These are phyloP conservation scores for Amaranthus hypochondriacus DNA, from an alignment of 148 eudicot genomes.

Conservation along the genomic window DNA sequence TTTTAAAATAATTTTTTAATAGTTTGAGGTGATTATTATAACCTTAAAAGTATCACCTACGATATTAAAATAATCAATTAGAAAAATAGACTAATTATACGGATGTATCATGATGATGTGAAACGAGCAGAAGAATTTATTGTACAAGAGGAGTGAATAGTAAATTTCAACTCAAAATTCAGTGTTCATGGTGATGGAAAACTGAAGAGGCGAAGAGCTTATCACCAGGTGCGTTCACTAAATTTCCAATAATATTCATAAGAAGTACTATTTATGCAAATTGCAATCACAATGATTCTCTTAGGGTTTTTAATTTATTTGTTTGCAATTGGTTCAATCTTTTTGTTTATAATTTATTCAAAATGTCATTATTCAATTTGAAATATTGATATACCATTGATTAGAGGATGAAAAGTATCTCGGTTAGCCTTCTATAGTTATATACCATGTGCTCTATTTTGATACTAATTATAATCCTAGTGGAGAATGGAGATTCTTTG, in stretches of 20 bases:
- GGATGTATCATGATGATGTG: too few species aligned
- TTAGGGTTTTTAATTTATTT: background rate
- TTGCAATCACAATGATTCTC: background rate
- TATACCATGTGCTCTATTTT: constrained; percentile 16
- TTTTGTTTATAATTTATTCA: constrained; percentile 7
- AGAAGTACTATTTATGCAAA: background rate
- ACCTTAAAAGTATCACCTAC: too few species aligned
- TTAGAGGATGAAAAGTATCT: constrained; percentile 2
- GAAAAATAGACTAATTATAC: too few species aligned
- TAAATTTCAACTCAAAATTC: background rate
- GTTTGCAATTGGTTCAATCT: background rate
- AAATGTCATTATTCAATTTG: constrained; percentile 1
- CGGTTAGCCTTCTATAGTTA: constrained; percentile 1
- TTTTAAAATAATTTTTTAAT: too few species aligned
- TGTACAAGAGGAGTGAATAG: background rate
- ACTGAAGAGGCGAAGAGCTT: background rate
- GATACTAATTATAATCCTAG: constrained; percentile 2
- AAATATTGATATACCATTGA: constrained; percentile 12
- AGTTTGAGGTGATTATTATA: too few species aligned
- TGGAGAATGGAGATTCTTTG: constrained; percentile 16
- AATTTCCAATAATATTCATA: background rate
- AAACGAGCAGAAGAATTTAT: too few species aligned
- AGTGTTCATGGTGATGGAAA: background rate
- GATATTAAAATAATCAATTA: too few species aligned
- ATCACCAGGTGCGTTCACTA: constrained; percentile 3